Conservation (phyloP, 371 early-diverging fungal genomes). For the Dinochytrium kinnereticum region DNA sequence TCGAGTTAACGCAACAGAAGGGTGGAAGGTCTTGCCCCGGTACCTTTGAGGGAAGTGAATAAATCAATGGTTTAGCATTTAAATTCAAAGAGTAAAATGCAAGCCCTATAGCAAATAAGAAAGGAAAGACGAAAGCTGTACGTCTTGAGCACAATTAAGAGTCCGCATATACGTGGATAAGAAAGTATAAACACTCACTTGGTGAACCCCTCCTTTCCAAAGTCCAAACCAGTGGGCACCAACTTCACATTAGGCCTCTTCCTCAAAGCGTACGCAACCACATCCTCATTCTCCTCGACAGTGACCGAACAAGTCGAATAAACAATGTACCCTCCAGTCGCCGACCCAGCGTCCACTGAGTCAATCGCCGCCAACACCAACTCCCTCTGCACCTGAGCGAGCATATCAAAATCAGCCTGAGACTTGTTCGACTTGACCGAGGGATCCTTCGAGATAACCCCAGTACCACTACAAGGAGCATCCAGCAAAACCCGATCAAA, state of each 20-base stretch:
- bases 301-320: slow-evolving; percentile 99
- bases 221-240: slow-evolving; percentile 86
- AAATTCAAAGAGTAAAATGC: too few relatives aligned
- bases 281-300: slow-evolving; percentile 99
- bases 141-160: too few relatives aligned
- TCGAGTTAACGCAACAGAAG: slow-evolving; percentile 80
- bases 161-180: not conserved
- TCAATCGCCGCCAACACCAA: slow-evolving; percentile 97
- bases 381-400: slow-evolving; percentile 95
- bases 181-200: slow-evolving; percentile 30
- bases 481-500: slow-evolving; percentile 98
- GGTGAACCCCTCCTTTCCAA: slow-evolving; percentile 91
- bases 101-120: too few relatives aligned
- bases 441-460: slow-evolving; percentile 98
- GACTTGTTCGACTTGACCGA: slow-evolving; percentile 95
- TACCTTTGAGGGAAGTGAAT: slow-evolving; percentile 60
- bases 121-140: too few relatives aligned
- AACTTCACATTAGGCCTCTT: slow-evolving; percentile 96
- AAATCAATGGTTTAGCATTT: too few relatives aligned
- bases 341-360: slow-evolving; percentile 91
- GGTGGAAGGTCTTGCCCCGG: slow-evolving; percentile 91
- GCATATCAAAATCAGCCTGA: slow-evolving; percentile 86
- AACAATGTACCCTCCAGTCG: slow-evolving; percentile 95
- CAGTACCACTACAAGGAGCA: slow-evolving; percentile 99
- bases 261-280: slow-evolving; percentile 94